Evolutionary conservation across 2,329 filamentous ascomycete genomes (phyloP), one percentile per base, ranked within the genome.

Genomic region (Lasiodiplodia citricola): DNA sequence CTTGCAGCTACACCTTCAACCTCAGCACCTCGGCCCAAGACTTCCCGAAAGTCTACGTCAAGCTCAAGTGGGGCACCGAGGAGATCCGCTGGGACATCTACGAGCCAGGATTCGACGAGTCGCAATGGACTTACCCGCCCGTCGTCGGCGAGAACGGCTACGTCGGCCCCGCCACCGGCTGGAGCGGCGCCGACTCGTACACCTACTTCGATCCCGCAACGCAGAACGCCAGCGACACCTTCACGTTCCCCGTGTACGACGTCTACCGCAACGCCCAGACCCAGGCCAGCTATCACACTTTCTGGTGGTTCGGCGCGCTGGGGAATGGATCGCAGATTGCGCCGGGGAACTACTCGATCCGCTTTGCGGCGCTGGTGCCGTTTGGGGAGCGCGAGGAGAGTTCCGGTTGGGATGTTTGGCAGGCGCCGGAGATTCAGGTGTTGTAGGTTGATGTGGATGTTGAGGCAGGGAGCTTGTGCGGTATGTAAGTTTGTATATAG

Each of bases 271-370:
- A 69, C 6, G 57, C 57, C 4, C 57, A 47, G 37, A 31, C 57
- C 5, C 3, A 38, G 21, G 23, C 37, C 2, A 31, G 38, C 38
- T 60, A 28, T 38, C 57, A 47, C 57, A 60, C 38, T 0, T 74
- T 72, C 38, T 75, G 72, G 73, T 77, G 76, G 76, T 69, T 77
- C 5, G 76, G 76, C 8, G 73, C 73, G 57, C 25, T 78, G 25
- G 71, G 72, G 0, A 76, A 77, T 28, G 75, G 75, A 2, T 72
- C 67, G n/a, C 71, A 73, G 35, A 75, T 77, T 23, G 70, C 64
- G 21, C 72, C 71, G 3, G 75, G 75, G 23, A 72, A 71, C 31
- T 77, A 77, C 35, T 65, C 50, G 66, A 68, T 35, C 2, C 68
- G 76, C 0, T 72, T 78, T 23, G 76, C 76, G 7, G 73, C 72